Base-by-base conservation (phyloP, 2,329 filamentous ascomycete species). In the Paraphaeosphaeria sporulosa region DNA sequence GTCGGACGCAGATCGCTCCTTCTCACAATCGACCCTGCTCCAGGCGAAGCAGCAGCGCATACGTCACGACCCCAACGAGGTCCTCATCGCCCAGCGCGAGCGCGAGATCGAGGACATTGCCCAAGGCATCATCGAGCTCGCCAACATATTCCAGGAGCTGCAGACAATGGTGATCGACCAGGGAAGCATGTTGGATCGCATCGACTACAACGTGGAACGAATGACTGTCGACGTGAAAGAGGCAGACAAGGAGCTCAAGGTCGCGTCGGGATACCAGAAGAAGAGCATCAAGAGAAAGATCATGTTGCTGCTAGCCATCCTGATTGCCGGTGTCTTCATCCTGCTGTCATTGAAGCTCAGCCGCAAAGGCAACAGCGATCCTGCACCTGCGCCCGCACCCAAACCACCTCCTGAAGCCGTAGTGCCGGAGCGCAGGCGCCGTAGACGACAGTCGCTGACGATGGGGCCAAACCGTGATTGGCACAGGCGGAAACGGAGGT, bases 81-180 rank as follows among this genome's bases (percentile, higher is more conserved):
- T 89, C 2, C 88, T 88, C 40, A 98, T 99, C 69, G 87, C 90
- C 62, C 95, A 98, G 77, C 91, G 95, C 64, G 95, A 99, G 79
- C 89, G 91, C 43, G 95, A 98, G 78, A 99, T 99, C 71, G 96
- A 96, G 74, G 94, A 97, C 70, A 99, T 99, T 64, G 95, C 95
- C 2, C 94, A 97, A 76, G 94, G 95, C 59, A 98, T 99, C 78
- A 98, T 99, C 72, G 94, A 98, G 75, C 83, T 99, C 8, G 92
- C 94, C 4, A 95, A 97, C 76, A 92, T 99, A 53, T 99, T 99
- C 82, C 92, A 96, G 63, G 95, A 99, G 72, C 83, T 99, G 32
- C 95, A 99, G 79, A 90, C 85, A 50, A 98, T 99, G 94, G 93
- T 84, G 60, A 84, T 84, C 47, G 82, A 84, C 62, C 82, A 84